These are phyloP conservation scores for Pseudocercospora vitis DNA, from an alignment of 2,329 filamentous ascomycete species.

Conservation along the genomic window DNA sequence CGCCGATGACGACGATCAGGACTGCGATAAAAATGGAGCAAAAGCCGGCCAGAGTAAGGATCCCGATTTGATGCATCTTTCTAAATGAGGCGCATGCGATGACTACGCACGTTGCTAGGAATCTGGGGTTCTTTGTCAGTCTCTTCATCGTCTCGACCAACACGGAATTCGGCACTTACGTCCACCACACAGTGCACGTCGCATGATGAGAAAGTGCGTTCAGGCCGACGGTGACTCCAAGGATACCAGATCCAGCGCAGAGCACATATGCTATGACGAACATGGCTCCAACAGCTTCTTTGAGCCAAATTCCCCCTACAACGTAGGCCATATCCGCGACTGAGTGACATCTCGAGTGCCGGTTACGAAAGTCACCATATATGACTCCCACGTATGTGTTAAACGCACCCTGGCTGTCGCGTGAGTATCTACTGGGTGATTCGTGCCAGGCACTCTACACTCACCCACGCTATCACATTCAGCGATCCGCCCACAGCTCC, in stretches of 20 bases:
- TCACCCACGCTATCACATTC: slow-evolving; percentile 49
- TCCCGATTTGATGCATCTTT: slow-evolving; percentile 60
- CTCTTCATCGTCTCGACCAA: neutral
- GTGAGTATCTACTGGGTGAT: slow-evolving; percentile 46
- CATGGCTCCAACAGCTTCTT: slow-evolving; percentile 55
- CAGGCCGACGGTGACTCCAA: slow-evolving; percentile 59
- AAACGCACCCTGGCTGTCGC: neutral
- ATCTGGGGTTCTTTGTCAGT: slow-evolving; percentile 16
- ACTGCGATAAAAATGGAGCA: slow-evolving; percentile 57
- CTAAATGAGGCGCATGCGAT: slow-evolving; percentile 52
- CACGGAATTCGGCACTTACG: slow-evolving; percentile 6
- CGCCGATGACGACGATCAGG: slow-evolving; percentile 48
- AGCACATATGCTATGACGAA: slow-evolving; percentile 61
- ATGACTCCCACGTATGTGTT: slow-evolving; percentile 16
- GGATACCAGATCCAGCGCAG: slow-evolving; percentile 57
- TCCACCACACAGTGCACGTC: slow-evolving; percentile 59
- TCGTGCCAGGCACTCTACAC: slow-evolving; percentile 26
- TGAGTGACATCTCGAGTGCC: slow-evolving; percentile 53
- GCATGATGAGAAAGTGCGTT: slow-evolving; percentile 61
- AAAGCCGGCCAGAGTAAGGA: slow-evolving; percentile 63
- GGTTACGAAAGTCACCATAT: slow-evolving; percentile 47
- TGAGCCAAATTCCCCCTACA: slow-evolving; percentile 53
- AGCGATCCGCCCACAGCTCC: slow-evolving; percentile 51
- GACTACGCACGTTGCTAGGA: slow-evolving; percentile 55
- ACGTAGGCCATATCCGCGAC: slow-evolving; percentile 60